Percentiles rank a stretch among this genome's conserved stretches.
Conservation (phyloP, 139 green algal species). For the Chlamydomonas sp. region DNA sequence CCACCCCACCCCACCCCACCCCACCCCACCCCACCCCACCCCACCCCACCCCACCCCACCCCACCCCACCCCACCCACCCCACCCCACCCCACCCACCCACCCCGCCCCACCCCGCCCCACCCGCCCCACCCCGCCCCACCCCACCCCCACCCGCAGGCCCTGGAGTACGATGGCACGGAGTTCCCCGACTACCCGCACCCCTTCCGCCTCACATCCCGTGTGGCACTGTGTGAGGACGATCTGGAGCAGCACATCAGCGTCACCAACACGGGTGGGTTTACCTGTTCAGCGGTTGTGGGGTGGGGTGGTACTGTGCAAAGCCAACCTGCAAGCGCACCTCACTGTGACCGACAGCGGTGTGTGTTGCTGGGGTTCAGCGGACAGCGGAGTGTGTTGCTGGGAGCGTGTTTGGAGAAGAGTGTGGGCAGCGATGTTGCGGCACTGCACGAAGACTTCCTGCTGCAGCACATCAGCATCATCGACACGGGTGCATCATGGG, state of each 20-base stretch:
- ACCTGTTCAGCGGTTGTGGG: neutral
- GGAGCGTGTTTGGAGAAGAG: neutral
- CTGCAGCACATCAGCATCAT: conserved; percentile 49
- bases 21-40: too few species aligned
- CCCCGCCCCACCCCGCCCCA: too few species aligned
- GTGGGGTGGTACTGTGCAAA: too few species aligned
- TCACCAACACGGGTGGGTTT: conserved; percentile 57
- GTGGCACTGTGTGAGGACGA: conserved; percentile 46
- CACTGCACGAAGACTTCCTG: conserved; percentile 47
- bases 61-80: too few species aligned
- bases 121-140: too few species aligned
- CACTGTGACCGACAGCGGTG: neutral
- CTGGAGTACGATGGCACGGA: conserved; percentile 46
- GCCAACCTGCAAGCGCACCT: too few species aligned
- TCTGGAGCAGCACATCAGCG: conserved; percentile 51
- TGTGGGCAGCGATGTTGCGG: conserved; percentile 2
- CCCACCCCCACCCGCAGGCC: conserved; percentile 23
- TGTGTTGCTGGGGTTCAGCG: neutral
- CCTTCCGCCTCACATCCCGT: conserved; percentile 65
- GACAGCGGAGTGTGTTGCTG: too few species aligned
- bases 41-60: too few species aligned
- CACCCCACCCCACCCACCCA: too few species aligned
- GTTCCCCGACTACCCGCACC: conserved; percentile 51
- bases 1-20: too few species aligned
- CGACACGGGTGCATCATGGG: conserved; percentile 52